phyloP scores from a whole-genome alignment of 768 basidiomycete genomes.

The Leccinum truebloodii region DNA sequence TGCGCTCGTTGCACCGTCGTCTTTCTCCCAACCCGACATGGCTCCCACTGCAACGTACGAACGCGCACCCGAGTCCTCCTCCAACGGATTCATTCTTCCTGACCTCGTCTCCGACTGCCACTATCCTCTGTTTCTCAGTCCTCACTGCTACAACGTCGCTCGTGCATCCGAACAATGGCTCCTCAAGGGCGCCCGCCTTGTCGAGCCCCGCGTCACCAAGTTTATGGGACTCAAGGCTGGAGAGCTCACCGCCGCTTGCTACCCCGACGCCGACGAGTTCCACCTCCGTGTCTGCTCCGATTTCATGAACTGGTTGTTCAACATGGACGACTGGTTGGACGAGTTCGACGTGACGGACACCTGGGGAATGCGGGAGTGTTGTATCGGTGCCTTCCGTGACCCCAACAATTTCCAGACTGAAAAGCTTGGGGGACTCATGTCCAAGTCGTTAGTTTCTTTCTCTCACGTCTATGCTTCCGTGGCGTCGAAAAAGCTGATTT shows the following conservation, averaged over 20 bases:
- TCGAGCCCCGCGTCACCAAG: slow-evolving; percentile 35
- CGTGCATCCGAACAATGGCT: slow-evolving; percentile 41
- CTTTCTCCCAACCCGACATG: slow-evolving; percentile 16
- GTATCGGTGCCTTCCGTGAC: slow-evolving; percentile 33
- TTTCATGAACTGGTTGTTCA: slow-evolving; percentile 55
- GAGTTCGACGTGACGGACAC: slow-evolving; percentile 36
- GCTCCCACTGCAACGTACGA: slow-evolving; percentile 28
- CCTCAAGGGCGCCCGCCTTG: slow-evolving; percentile 24
- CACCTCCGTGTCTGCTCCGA: slow-evolving; percentile 67
- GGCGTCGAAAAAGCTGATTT: neutral
- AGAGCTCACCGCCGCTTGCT: slow-evolving; percentile 66
- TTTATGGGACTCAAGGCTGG: slow-evolving; percentile 64
- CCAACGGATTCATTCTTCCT: slow-evolving; percentile 37
- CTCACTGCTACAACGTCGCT: slow-evolving; percentile 36
- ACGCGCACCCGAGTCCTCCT: slow-evolving; percentile 6
- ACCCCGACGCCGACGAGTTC: slow-evolving; percentile 53
- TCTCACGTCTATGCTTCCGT: neutral
- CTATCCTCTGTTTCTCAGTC: slow-evolving; percentile 38
- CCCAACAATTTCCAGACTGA: slow-evolving; percentile 28
- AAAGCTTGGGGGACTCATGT: slow-evolving; percentile 33
- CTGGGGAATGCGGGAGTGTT: slow-evolving; percentile 32
- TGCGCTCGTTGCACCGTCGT: neutral
- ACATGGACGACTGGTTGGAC: slow-evolving; percentile 44
- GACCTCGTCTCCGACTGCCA: slow-evolving; percentile 43
- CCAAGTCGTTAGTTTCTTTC: slow-evolving; percentile 34